phyloP scores from a whole-genome alignment of 257 asterid genomes.

The Ligustrum vulgare region DNA sequence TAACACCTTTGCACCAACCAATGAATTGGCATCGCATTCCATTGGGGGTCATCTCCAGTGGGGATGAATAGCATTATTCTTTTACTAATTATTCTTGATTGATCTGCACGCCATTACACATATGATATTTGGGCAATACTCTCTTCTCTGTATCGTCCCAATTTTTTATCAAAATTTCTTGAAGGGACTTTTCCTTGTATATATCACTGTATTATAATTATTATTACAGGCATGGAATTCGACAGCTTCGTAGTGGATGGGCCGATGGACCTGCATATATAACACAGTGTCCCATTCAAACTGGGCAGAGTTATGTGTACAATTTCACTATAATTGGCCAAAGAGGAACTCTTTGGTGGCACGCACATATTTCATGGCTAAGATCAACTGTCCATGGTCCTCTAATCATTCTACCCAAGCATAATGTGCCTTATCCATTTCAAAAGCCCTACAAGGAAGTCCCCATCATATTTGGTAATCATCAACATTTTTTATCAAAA shows the following conservation, averaged over 20 bases:
- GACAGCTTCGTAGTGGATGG: constrained; percentile 1
- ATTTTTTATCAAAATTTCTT: background rate
- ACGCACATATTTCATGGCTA: constrained; percentile 4
- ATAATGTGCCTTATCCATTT: background rate
- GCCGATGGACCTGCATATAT: background rate
- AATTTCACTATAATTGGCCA: background rate
- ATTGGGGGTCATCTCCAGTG: too few relatives aligned
- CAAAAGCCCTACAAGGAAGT: constrained; percentile 1
- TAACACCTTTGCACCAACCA: too few relatives aligned
- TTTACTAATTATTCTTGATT: background rate
- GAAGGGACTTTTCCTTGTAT: background rate
- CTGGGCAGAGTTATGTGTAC: constrained; percentile 1
- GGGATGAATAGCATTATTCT: too few relatives aligned
- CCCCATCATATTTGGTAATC: constrained; percentile 4
- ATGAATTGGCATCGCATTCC: too few relatives aligned
- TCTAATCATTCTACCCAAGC: background rate
- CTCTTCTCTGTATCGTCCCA: background rate
- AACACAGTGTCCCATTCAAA: constrained; percentile 4
- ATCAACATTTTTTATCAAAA: background rate
- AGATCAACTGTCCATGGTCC: constrained; percentile 1
- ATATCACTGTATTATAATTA: background rate
- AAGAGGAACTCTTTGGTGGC: constrained; percentile 6
- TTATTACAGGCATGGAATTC: constrained; percentile 2
- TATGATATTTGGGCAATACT: background rate
- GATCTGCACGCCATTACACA: background rate